Evolutionary conservation across 2,329 filamentous ascomycete species (phyloP).

Genomic region (Pseudogymnoascus sp.): DNA sequence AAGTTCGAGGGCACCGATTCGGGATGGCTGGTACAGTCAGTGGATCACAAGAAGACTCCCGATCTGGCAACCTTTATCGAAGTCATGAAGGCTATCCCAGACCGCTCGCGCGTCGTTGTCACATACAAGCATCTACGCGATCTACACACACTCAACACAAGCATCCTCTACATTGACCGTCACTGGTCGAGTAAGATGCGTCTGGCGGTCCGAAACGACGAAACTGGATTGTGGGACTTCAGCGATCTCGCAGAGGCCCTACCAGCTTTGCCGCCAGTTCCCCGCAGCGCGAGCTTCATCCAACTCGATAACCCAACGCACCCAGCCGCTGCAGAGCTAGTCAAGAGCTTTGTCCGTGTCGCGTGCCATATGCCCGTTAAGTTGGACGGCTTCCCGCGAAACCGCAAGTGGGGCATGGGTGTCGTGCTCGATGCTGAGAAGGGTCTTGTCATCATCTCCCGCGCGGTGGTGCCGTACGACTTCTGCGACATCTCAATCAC

Average conservation of each 20-base stretch:
- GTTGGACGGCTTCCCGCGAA: conserved; percentile 94
- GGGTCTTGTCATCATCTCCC: conserved; percentile 86
- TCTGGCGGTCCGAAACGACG: conserved; percentile 82
- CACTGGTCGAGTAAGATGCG: conserved; percentile 97
- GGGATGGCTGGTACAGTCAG: conserved; percentile 87
- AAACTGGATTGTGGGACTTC: conserved; percentile 91
- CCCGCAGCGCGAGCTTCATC: conserved; percentile 81
- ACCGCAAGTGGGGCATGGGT: conserved; percentile 89
- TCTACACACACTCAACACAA: conserved; percentile 87
- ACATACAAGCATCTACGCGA: conserved; percentile 95
- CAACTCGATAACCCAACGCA: conserved; percentile 83
- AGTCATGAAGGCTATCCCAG: conserved; percentile 81
- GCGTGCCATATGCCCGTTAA: conserved; percentile 91
- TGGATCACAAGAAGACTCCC: conserved; percentile 86
- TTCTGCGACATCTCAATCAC: conserved; percentile 94
- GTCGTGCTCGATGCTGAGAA: conserved; percentile 96
- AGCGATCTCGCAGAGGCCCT: conserved; percentile 74
- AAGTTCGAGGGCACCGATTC: conserved; percentile 84
- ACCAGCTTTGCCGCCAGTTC: conserved; percentile 63
- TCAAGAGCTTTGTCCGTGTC: conserved; percentile 90
- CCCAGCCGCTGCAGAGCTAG: conserved; percentile 83
- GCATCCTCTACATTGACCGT: conserved; percentile 84
- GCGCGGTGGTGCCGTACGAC: conserved; percentile 92
- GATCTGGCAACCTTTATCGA: conserved; percentile 84
- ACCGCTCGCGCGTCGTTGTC: conserved; percentile 76